Conservation (phyloP, 2,329 filamentous ascomycete genomes). For the Magnaporthales sp. region DNA sequence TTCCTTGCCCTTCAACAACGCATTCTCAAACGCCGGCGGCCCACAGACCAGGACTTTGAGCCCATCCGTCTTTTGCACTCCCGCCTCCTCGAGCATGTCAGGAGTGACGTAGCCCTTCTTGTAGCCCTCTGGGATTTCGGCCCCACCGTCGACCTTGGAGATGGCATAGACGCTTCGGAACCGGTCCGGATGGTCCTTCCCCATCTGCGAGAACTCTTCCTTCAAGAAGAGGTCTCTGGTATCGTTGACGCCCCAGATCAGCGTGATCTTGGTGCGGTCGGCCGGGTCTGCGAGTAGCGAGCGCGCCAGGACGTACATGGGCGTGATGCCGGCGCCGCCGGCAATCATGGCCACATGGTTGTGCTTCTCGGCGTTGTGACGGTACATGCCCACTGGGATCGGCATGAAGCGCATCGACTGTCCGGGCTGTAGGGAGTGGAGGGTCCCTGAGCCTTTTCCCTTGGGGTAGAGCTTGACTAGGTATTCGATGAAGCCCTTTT, state of each 20-base stretch:
- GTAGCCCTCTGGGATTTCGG: slow-evolving; percentile 20
- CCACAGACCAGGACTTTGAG: slow-evolving; percentile 62
- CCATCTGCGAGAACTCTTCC: slow-evolving; percentile 44
- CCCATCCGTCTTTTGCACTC: slow-evolving; percentile 23
- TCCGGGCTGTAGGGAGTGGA: slow-evolving; percentile 58
- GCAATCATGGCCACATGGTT: slow-evolving; percentile 55
- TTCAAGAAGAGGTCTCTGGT: slow-evolving; percentile 52
- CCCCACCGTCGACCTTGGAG: slow-evolving; percentile 27
- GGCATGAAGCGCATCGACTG: slow-evolving; percentile 50
- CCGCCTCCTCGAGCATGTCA: slow-evolving; percentile 42
- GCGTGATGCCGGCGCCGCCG: slow-evolving; percentile 65
- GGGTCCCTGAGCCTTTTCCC: slow-evolving; percentile 54
- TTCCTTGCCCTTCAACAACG: slow-evolving; percentile 28
- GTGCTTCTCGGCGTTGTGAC: slow-evolving; percentile 30
- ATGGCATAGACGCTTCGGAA: slow-evolving; percentile 52
- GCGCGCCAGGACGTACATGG: slow-evolving; percentile 55
- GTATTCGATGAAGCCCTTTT: slow-evolving; percentile 51
- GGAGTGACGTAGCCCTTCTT: slow-evolving; percentile 49
- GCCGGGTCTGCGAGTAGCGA: slow-evolving; percentile 52
- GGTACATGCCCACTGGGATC: slow-evolving; percentile 46
- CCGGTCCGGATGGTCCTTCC: slow-evolving; percentile 39
- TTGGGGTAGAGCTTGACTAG: slow-evolving; percentile 61
- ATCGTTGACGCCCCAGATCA: slow-evolving; percentile 59
- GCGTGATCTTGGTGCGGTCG: slow-evolving; percentile 50
- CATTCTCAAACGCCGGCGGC: slow-evolving; percentile 56